Conservation (phyloP, 805 yeast species). For the Lipomyces mesembrius region DNA sequence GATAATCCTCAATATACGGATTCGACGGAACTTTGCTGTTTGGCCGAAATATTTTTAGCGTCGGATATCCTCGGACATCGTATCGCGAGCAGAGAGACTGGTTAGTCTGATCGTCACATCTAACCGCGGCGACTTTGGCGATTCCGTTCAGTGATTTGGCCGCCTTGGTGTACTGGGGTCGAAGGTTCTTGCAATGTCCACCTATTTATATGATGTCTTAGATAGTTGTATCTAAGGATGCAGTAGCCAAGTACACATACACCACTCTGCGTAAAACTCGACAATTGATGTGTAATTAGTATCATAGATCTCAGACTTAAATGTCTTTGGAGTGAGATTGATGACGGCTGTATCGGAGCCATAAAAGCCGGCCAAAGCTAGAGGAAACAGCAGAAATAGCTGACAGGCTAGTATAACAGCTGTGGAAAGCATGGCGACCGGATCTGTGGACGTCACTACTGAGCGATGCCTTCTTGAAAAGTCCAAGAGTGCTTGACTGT, state of each 20-base stretch:
- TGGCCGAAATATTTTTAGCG: constrained; percentile 80
- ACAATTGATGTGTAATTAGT: constrained; percentile 83
- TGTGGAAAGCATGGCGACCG: neutral
- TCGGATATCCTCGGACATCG: constrained; percentile 79
- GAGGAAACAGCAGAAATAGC: neutral
- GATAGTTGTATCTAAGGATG: neutral
- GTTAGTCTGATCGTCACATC: constrained; percentile 76
- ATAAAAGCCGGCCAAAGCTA: constrained; percentile 45
- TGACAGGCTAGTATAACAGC: neutral
- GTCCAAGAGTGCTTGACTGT: too few relatives aligned
- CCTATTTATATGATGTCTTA: constrained; percentile 45
- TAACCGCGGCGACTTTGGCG: constrained; percentile 71
- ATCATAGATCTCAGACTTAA: constrained; percentile 65
- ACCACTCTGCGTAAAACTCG: constrained; percentile 95
- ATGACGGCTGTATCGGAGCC: constrained; percentile 52
- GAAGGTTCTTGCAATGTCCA: constrained; percentile 82
- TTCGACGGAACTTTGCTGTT: constrained; percentile 50
- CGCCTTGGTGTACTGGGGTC: constrained; percentile 65
- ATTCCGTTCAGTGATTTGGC: constrained; percentile 60
- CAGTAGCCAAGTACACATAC: constrained; percentile 18
- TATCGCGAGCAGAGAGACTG: constrained; percentile 69
- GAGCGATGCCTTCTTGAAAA: too few relatives aligned
- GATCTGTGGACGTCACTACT: too few relatives aligned
- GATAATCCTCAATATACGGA: constrained; percentile 41
- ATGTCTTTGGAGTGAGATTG: constrained; percentile 60